Base-by-base conservation (phyloP, 1,284 basidiomycete genomes). In the Heterobasidion occidentale region DNA sequence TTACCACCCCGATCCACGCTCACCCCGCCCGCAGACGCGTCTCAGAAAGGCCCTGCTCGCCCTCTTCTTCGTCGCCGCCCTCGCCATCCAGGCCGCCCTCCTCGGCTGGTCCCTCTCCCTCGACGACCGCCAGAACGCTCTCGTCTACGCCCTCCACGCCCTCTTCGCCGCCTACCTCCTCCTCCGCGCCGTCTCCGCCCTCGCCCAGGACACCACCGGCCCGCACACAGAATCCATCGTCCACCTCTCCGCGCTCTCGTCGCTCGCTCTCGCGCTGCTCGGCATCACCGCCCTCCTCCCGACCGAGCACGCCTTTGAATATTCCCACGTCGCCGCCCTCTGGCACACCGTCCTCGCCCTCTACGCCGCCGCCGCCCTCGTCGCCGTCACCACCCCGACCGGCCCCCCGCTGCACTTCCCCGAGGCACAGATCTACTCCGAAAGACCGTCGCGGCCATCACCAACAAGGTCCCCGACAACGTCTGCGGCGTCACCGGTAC, bases 321-420 rank as follows among this genome's bases (percentile, higher is more conserved):
- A 64, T 42, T 52, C 58, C 5, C 60, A 68, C 55, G 75, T 63
- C 59, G 12, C 38, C n/a, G 38, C 38, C 38, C 62, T 84, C 7
- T 83, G 78, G 76, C 77, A 80, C 54, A 67, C 75, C 5, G 70
- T 76, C 2, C 67, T 84, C 5, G 69, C 69, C 0, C 69, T 87
- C 7, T 83, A 86, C 60, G 61, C 75, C 17, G 56, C 78, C n/a
- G 71, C 77, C 0, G 72, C 76, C 54, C 55, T 77, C 34, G 61
- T 88, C 35, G 74, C 79, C 8, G 74, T 80, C 51, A 83, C 78
- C 1, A 86, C 83, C 3, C 86, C 84, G 2, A 76, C 80, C 44
- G 91, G 91, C 0, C 93, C 93, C 0, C 70, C 77, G 3, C 73
- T 93, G 33, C 82, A 91, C 65, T 89, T 83, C 62, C 87, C 88